Percentiles rank a stretch among this genome's conserved stretches.
Conservation (phyloP, 2,329 filamentous ascomycete species). For the Sordariomycetes sp. region DNA sequence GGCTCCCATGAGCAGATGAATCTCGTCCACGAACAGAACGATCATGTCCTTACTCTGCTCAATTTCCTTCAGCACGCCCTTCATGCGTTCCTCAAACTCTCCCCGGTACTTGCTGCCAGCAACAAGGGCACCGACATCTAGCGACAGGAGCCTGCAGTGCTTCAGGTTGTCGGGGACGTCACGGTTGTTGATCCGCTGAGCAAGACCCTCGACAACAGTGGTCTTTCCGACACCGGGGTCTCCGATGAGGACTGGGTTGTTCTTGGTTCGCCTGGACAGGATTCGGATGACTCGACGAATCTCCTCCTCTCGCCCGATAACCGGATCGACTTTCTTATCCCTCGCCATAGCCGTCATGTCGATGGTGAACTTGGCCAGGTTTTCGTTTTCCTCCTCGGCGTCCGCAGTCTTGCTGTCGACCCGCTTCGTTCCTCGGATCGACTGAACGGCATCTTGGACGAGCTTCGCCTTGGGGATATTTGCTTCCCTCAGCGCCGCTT, state of each 20-base stretch:
- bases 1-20: conserved; percentile 96
- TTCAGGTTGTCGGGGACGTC: conserved; percentile 95
- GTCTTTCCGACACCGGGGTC: conserved; percentile 98
- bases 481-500: conserved; percentile 67
- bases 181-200: conserved; percentile 89
- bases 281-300: conserved; percentile 89
- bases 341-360: conserved; percentile 96
- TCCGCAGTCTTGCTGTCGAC: conserved; percentile 97
- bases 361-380: conserved; percentile 95
- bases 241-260: conserved; percentile 96
- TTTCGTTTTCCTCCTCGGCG: conserved; percentile 85
- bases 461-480: conserved; percentile 90
- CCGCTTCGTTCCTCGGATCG: conserved; percentile 84
- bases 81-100: conserved; percentile 99
- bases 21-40: conserved; percentile 96
- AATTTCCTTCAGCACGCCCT: conserved; percentile 96
- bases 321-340: conserved; percentile 95
- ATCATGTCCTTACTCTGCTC: conserved; percentile 93
- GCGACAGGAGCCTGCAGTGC: conserved; percentile 84
- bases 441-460: conserved; percentile 80
- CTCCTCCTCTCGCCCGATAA: conserved; percentile 94
- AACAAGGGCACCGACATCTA: conserved; percentile 90
- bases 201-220: conserved; percentile 91
- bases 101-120: conserved; percentile 97
- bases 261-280: conserved; percentile 88